Evolutionary conservation across 139 green algal genomes (phyloP).

Genomic region (Coelastrella sp.): DNA sequence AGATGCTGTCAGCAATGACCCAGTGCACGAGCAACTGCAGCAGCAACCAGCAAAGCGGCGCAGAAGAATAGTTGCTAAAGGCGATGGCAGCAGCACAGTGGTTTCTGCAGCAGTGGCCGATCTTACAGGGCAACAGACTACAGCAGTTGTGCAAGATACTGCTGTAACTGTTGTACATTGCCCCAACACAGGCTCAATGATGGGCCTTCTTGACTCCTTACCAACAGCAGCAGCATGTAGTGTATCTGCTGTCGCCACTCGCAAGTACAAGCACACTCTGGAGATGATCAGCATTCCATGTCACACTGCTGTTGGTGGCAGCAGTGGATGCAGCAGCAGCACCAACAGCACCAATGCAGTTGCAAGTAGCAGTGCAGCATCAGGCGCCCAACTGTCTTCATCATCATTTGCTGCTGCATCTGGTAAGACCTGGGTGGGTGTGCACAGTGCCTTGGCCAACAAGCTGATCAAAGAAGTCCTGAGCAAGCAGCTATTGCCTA

Average conservation of each 20-base stretch:
- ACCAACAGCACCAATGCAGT: background rate
- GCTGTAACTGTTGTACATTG: background rate
- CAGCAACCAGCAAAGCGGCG: background rate
- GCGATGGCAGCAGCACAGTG: no score
- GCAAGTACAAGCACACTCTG: conserved; percentile 27
- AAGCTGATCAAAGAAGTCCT: background rate
- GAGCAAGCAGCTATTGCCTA: background rate
- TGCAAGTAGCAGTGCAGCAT: no score
- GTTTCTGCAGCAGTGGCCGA: background rate
- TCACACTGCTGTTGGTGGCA: no score
- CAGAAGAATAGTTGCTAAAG: background rate
- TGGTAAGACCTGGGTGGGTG: conserved; percentile 22
- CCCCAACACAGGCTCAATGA: conserved; percentile 5
- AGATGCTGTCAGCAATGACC: background rate
- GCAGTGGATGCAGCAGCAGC: background rate
- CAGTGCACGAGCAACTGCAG: no score
- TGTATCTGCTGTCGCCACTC: background rate
- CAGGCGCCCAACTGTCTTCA: no score
- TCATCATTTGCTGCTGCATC: no score
- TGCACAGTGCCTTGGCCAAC: conserved; percentile 18
- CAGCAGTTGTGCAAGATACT: background rate
- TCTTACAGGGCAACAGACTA: background rate
- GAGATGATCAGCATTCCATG: conserved; percentile 12
- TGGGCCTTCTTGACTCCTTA: background rate
- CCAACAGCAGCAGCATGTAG: conserved; percentile 34